These are phyloP conservation scores for Podaxis carcinomalis DNA, from an alignment of 768 basidiomycete species.

Conservation along the genomic window DNA sequence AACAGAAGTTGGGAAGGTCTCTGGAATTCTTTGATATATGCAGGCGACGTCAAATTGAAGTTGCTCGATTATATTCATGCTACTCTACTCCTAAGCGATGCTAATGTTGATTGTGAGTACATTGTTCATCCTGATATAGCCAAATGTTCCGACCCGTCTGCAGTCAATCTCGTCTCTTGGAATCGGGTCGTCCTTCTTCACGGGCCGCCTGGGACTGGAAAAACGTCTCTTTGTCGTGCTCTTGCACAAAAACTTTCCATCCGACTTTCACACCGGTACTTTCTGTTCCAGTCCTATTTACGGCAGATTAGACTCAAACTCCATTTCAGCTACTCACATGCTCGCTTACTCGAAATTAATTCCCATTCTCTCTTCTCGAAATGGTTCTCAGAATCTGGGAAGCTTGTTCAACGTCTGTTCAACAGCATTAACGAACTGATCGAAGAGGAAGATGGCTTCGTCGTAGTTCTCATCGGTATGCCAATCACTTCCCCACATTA, in stretches of 20 bases:
- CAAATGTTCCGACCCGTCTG: not conserved
- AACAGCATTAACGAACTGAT: slow-evolving; percentile 84
- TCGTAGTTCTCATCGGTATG: slow-evolving; percentile 91
- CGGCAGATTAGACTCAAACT: not conserved
- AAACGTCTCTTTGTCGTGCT: slow-evolving; percentile 92
- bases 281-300: slow-evolving; percentile 7
- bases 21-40: slow-evolving; percentile 91
- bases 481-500: not conserved
- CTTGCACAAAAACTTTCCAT: slow-evolving; percentile 94
- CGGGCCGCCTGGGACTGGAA: slow-evolving; percentile 97
- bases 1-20: slow-evolving; percentile 81
- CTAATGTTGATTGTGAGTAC: slow-evolving; percentile 69
- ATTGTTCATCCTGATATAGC: not conserved
- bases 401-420: slow-evolving; percentile 93
- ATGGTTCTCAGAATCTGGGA: slow-evolving; percentile 99
- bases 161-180: slow-evolving; percentile 92
- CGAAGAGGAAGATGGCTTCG: slow-evolving; percentile 87
- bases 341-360: slow-evolving; percentile 93
- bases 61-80: slow-evolving; percentile 94
- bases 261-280: slow-evolving; percentile 77
- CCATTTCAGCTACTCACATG: slow-evolving; percentile 66
- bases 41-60: slow-evolving; percentile 76
- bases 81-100: slow-evolving; percentile 89
- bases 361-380: slow-evolving; percentile 97
- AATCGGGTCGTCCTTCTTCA: slow-evolving; percentile 93